Conservation (phyloP, 345 rosid species). For the Gossypium rotundifolium region DNA sequence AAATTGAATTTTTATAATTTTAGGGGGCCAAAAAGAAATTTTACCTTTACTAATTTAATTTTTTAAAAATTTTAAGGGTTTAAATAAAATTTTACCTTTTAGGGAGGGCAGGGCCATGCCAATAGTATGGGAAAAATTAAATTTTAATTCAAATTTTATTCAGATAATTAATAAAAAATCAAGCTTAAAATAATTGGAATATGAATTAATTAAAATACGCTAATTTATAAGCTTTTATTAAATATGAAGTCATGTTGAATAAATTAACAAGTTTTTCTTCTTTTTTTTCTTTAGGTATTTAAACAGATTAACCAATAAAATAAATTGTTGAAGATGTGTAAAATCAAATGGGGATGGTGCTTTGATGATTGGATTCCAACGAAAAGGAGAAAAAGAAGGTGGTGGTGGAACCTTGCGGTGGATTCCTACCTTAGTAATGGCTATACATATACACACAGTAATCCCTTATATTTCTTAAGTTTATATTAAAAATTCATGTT, state of each 20-base stretch:
- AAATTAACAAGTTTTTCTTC: neutral
- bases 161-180: no score
- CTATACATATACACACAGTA: neutral
- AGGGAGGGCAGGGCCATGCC: no score
- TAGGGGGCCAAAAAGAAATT: no score
- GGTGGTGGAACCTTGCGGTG: conserved; percentile 8
- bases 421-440: neutral
- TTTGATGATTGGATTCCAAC: conserved; percentile 17
- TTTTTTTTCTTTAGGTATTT: no score
- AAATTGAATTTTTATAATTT: no score
- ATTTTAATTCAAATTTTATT: neutral
- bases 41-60: no score
- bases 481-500: neutral
- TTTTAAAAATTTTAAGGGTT: no score
- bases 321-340: neutral
- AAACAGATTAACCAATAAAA: neutral
- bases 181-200: no score
- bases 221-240: neutral
- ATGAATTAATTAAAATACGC: no score
- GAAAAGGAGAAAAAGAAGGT: neutral
- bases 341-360: conserved; percentile 10
- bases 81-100: no score
- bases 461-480: neutral
- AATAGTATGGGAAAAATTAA: no score
- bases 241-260: neutral